phyloP scores from a whole-genome alignment of 306 rosid genomes.

The Prunus padus region DNA sequence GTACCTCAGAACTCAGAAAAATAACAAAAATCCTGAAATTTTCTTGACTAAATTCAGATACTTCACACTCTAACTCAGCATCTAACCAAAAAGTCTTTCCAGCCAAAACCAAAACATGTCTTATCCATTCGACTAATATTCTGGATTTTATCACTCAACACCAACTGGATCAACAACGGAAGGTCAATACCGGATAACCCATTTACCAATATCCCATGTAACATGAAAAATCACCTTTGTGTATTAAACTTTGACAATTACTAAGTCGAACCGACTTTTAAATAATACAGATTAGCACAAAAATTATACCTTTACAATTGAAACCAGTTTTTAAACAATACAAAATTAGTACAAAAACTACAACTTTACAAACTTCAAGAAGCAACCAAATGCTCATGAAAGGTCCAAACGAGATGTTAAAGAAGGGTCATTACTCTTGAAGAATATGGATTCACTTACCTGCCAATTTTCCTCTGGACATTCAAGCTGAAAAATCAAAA shows the following conservation, averaged over 20 bases:
- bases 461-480: background rate
- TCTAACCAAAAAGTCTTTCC: background rate
- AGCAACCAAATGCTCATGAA: background rate
- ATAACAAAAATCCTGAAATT: background rate
- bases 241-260: background rate
- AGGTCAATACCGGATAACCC: background rate
- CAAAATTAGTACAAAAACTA: background rate
- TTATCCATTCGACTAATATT: background rate
- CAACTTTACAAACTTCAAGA: background rate
- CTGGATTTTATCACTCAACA: background rate
- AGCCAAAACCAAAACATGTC: background rate
- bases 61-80: background rate
- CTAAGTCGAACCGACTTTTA: background rate
- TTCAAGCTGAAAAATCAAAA: conserved; percentile 10
- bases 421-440: background rate
- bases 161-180: background rate
- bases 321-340: background rate
- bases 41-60: background rate
- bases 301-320: too few species aligned
- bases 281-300: too few species aligned
- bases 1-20: too few species aligned
- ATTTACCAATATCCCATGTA: background rate
- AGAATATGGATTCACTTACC: conserved; percentile 6
- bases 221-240: background rate
- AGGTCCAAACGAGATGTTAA: background rate